These are phyloP conservation scores for Mycotypha africana DNA, from an alignment of 371 early-diverging fungal species.

Conservation along the genomic window DNA sequence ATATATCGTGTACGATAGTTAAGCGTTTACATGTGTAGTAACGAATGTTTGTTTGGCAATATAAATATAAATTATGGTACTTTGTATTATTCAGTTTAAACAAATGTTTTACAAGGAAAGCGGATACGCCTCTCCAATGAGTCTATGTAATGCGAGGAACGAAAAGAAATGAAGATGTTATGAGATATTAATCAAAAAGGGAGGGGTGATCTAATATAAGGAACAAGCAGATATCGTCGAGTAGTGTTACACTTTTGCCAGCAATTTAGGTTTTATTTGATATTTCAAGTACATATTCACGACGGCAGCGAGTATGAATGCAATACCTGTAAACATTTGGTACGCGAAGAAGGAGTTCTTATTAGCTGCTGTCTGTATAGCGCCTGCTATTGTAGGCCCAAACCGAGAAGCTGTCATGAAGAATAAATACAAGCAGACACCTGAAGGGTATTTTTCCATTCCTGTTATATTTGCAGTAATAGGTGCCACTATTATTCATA, in stretches of 20 bases:
- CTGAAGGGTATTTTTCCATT: slow-evolving; percentile 34
- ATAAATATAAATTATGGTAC: too few relatives aligned
- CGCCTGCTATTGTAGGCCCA: slow-evolving; percentile 34
- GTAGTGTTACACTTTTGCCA: slow-evolving; percentile 15
- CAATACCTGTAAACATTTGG: slow-evolving; percentile 31
- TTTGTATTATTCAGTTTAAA: too few relatives aligned
- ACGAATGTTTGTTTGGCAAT: too few relatives aligned
- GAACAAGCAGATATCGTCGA: too few relatives aligned
- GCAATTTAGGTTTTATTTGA: slow-evolving; percentile 10
- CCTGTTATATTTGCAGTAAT: slow-evolving; percentile 32
- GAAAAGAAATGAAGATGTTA: too few relatives aligned
- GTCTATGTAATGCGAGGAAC: too few relatives aligned
- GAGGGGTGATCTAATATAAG: too few relatives aligned
- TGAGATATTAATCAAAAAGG: too few relatives aligned
- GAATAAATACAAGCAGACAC: slow-evolving; percentile 26
- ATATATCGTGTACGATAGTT: too few relatives aligned
- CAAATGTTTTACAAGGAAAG: too few relatives aligned
- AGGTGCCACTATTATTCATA: slow-evolving; percentile 20
- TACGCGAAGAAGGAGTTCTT: slow-evolving; percentile 26
- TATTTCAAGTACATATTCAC: slow-evolving; percentile 21
- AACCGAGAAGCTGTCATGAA: slow-evolving; percentile 24
- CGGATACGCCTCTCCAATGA: too few relatives aligned
- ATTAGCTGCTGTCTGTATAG: slow-evolving; percentile 22
- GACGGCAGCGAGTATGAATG: slow-evolving; percentile 24
- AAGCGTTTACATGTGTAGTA: too few relatives aligned